phyloP scores from a whole-genome alignment of 106 monocot species.

The Dendrobium nobile region DNA sequence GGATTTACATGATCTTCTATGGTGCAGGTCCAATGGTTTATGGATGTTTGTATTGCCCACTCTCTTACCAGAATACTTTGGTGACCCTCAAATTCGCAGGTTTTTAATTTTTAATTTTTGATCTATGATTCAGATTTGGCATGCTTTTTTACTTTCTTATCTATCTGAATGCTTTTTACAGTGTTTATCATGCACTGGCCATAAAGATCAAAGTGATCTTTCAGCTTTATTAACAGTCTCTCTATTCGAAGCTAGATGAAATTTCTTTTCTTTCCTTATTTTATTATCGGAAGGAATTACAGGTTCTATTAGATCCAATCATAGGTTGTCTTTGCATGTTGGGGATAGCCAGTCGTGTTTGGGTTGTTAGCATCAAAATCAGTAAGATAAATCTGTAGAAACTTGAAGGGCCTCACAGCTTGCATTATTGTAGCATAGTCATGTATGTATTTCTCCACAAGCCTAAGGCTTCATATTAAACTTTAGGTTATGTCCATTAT shows the following conservation, averaged over 20 bases:
- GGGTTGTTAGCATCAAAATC: neutral
- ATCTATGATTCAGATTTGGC: neutral
- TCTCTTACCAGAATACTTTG: constrained; percentile 70
- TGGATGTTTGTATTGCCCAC: constrained; percentile 85
- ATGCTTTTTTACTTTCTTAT: neutral
- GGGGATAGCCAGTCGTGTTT: neutral
- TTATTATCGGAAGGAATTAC: neutral
- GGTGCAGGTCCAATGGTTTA: constrained; percentile 95
- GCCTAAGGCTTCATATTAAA: no score
- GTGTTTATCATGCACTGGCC: neutral
- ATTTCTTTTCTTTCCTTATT: neutral
- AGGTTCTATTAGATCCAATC: neutral
- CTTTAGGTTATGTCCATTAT: no score
- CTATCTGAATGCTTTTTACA: neutral
- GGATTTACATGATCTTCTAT: neutral
- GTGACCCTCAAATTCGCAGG: constrained; percentile 79
- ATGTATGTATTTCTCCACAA: no score
- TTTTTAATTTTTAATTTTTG: neutral
- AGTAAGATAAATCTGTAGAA: neutral
- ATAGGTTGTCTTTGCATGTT: neutral
- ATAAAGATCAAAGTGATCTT: neutral
- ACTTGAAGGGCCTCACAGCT: neutral
- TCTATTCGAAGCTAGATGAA: neutral
- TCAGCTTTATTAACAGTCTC: neutral
- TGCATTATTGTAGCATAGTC: neutral